phyloP scores from a whole-genome alignment of 371 early-diverging fungal genomes.

The Fennellomyces sp. region DNA sequence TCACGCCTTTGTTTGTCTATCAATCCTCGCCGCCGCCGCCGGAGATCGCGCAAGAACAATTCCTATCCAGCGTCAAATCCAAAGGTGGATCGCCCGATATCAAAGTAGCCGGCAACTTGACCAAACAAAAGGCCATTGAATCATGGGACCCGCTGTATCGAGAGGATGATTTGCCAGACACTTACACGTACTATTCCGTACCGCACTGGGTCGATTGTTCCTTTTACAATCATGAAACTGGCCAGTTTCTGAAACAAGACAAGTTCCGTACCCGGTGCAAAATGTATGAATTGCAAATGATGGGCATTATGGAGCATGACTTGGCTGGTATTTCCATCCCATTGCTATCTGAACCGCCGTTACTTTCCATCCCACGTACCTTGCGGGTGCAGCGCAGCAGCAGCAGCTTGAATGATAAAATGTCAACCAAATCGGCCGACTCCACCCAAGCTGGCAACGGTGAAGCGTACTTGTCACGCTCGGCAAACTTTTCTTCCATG shows the following conservation, averaged over 20 bases:
- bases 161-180: constrained; percentile 40
- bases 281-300: constrained; percentile 86
- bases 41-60: constrained; percentile 15
- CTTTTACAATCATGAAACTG: constrained; percentile 74
- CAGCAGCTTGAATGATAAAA: constrained; percentile 41
- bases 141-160: constrained; percentile 62
- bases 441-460: constrained; percentile 21
- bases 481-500: constrained; percentile 34
- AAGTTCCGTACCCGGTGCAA: constrained; percentile 74
- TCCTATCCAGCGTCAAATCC: no score
- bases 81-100: constrained; percentile 37
- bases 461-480: constrained; percentile 42
- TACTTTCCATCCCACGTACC: not conserved
- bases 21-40: constrained; percentile 49
- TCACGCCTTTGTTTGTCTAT: constrained; percentile 89
- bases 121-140: constrained; percentile 27
- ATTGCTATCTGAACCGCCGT: constrained; percentile 19
- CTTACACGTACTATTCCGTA: constrained; percentile 68
- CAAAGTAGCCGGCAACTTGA: constrained; percentile 17
- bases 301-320: constrained; percentile 77
- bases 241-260: constrained; percentile 49
- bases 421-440: constrained; percentile 11
- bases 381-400: constrained; percentile 31
- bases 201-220: constrained; percentile 95
- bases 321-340: constrained; percentile 63